Evolutionary conservation across 768 basidiomycete genomes (phyloP), one percentile per base, ranked within the genome.

Genomic region (Hygrophorus pudorinus): DNA sequence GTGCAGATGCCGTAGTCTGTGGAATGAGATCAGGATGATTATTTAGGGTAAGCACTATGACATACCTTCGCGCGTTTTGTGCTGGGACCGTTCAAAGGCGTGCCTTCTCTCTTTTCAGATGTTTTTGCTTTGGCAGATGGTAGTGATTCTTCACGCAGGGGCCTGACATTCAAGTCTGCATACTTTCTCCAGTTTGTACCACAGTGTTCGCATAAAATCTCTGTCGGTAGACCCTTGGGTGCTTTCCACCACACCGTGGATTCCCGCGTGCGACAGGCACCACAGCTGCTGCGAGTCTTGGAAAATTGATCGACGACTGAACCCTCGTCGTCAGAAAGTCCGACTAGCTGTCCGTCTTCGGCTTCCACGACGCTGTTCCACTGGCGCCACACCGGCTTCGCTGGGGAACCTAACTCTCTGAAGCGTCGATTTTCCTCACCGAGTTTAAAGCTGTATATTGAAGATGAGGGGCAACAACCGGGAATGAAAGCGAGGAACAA

Each of bases 181-280:
- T 96, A 96, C 63, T 93, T 96, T 53, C 91, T 72, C 84, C 89
- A 96, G 51, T 84, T 85, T 36, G 78, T 75, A 10, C 91, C 91
- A 55, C 91, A 96, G 21, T 61, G 70, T 37, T 93, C 87, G 57
- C 91, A 96, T 42, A 94, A 76, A 31, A 90, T 74, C 47, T 71
- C 73, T 1, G 83, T 83, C 0, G 71, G 61, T n/a, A 93, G 72
- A 16, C 84, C 85, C 57, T 87, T 87, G 2, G 91, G 92, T 11
- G 90, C 89, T 59, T 85, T 87, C 89, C 89, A 96, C 91, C 91
- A 96, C 2, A 62, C 65, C 30, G 70, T 70, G 5, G 85, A 85
- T 48, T 89, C 85, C 44, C 81, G 79, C 5, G 85, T 86, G 39
- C 84, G 71, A 59, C 91, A 96, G 2, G 87, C 86, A 29, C 85